Base-by-base conservation (phyloP, 331 rosid species). In the Malus hybrid region DNA sequence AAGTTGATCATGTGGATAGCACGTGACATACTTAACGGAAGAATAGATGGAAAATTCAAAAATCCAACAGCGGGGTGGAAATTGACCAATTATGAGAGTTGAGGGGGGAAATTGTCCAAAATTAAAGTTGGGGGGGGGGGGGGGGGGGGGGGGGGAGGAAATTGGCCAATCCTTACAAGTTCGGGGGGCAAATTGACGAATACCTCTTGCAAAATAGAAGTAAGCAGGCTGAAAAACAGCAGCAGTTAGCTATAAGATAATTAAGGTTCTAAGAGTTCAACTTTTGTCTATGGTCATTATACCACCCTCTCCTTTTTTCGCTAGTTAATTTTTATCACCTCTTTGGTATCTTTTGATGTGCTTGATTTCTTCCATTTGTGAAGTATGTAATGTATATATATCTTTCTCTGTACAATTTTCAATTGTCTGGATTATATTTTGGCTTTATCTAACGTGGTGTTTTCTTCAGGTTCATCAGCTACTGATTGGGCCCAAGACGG, bases 401-500 rank as follows among this genome's bases (percentile, higher is more conserved):
- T 5, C 31, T 9, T 59, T 10, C 15, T 28, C 32, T 24, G 6
- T 3, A 10, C 48, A 42, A 42, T 20, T 19, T 62, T 7, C 36
- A 27, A 29, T 20, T 14, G n/a, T 13, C 12, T 4, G 5, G 10
- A 34, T 29, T 34, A 18, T 28, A 32, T 29, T 65, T 22, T 62
- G 10, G 62, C 39, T n/a, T 60, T 50, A 46, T 48, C 32, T 80
- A 36, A 59, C 13, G 1, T 10, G 1, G 32, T 52, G 27, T 72
- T 84, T 42, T 63, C 60, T 77, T 75, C 79, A 84, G 87, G 87
- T 81, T 84, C 87, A 59, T 84, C 87, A 71, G 87, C 85, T 50
- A 13, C 85, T 6, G 87, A 84, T 50, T 84, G 85, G 81, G 69
- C 79, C 44, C 87, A 84, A 71, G 87, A 84, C 52, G 87, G 81